These are phyloP conservation scores for Phytophthora kernoviae DNA, from an alignment of 352 stramenopile genomes.

Conservation along the genomic window DNA sequence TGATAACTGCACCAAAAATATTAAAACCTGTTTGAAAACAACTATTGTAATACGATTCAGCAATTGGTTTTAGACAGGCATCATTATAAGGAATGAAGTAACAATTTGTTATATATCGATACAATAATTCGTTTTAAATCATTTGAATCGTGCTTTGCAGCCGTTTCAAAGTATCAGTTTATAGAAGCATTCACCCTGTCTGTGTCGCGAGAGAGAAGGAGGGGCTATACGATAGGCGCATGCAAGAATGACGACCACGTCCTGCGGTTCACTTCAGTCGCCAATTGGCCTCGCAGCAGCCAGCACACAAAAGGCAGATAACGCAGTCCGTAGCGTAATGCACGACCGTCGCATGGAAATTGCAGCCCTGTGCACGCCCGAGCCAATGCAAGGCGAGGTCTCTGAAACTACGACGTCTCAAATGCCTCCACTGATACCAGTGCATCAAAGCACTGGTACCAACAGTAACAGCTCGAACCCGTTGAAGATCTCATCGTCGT, in stretches of 20 bases:
- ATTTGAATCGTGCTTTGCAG: too few relatives aligned
- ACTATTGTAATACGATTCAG: too few relatives aligned
- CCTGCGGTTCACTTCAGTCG: constrained; percentile 19
- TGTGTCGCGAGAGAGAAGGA: neutral
- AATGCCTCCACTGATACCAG: constrained; percentile 16
- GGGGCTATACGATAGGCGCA: constrained; percentile 16
- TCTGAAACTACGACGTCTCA: too few relatives aligned
- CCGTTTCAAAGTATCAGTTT: neutral
- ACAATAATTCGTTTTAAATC: too few relatives aligned
- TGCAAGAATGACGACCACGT: constrained; percentile 23
- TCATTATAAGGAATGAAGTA: too few relatives aligned
- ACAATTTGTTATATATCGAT: too few relatives aligned
- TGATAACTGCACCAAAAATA: too few relatives aligned
- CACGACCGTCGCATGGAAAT: constrained; percentile 46
- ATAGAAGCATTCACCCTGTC: neutral
- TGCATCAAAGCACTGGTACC: constrained; percentile 8
- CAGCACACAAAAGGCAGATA: neutral
- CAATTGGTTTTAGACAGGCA: too few relatives aligned
- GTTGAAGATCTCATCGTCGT: neutral
- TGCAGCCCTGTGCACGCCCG: constrained; percentile 22
- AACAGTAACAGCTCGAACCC: constrained; percentile 6
- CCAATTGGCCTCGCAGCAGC: neutral
- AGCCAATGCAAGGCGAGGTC: too few relatives aligned
- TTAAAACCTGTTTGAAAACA: too few relatives aligned
- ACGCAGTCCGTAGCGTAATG: too few relatives aligned